Evolutionary conservation across 139 green algal species (phyloP), one percentile per base, ranked within the genome.

Genomic region (Coelastrella sp.): DNA sequence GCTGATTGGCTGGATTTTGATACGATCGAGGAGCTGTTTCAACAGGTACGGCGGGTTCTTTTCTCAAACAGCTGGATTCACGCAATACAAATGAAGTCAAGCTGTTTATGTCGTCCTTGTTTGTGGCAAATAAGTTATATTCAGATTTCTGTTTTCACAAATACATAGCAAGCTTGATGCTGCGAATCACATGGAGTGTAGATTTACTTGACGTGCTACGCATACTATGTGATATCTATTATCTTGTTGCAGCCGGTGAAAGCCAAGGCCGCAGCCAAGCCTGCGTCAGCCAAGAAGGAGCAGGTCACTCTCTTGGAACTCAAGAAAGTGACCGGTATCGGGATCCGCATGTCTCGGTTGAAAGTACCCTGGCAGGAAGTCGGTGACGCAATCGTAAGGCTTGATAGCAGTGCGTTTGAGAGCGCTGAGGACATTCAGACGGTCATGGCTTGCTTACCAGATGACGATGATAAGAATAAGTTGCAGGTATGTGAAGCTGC

Each of bases 391-490:
- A 69, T 93, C 15, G 23, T 93, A 11, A n/a, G 38, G 11, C 45
- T 93, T 27, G 90, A 91, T 76, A 41, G 63, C 1, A 60, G 50
- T 4, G 64, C 73, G 2, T 86, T 90, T 43, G 79, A 73, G 25
- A 88, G 73, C 37, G 84, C 89, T 63, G 90, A 93, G 66, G 75
- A 85, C 41, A 64, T 90, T 21, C 32, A 1, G 13, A 62, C 85
- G 40, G 60, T 87, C 51, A 13, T 63, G 67, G 50, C 86, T 60
- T 91, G 87, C 84, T 53, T 91, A 50, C 90, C 90, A 30, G 78
- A 15, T 0, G 27, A 85, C 0, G 90, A 93, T 0, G 90, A 93
- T 27, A 21, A 40, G 19, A 41, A 21, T 13, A 21, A 25, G 0
- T 27, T 84, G 60, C 78, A 76, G 78, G 78, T 84, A 40, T 13